phyloP scores from a whole-genome alignment of 257 asterid species.

The Cynanchum wilfordii region DNA sequence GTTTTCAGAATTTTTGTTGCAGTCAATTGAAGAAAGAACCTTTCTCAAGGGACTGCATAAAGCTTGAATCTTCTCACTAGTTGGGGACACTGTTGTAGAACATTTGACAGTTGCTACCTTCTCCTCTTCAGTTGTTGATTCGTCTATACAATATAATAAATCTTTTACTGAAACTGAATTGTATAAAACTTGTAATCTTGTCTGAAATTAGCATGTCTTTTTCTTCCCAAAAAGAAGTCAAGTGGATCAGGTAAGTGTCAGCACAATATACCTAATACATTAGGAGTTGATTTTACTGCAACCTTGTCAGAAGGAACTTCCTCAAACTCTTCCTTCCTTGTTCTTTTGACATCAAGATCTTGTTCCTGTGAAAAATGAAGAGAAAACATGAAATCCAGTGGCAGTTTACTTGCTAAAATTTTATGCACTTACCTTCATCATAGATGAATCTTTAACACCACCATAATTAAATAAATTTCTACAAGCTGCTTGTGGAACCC shows the following conservation, averaged over 20 bases:
- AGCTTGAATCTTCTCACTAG: slow-evolving; percentile 23
- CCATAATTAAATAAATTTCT: slow-evolving; percentile 43
- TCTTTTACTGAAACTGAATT: not conserved
- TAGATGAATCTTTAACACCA: slow-evolving; percentile 16
- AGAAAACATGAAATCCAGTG: not conserved
- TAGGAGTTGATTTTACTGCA: slow-evolving; percentile 19
- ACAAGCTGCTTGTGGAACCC: slow-evolving; percentile 41
- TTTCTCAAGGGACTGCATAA: slow-evolving; percentile 34
- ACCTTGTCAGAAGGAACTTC: slow-evolving; percentile 22
- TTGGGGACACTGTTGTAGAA: slow-evolving; percentile 20
- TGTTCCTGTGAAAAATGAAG: slow-evolving; percentile 34
- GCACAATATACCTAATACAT: slow-evolving; percentile 23
- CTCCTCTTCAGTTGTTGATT: slow-evolving; percentile 21
- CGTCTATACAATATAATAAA: slow-evolving; percentile 26
- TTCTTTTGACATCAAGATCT: slow-evolving; percentile 28
- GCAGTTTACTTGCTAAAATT: not conserved
- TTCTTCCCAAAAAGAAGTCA: not conserved
- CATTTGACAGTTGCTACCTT: slow-evolving; percentile 11
- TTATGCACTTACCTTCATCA: slow-evolving; percentile 29
- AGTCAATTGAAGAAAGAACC: slow-evolving; percentile 57
- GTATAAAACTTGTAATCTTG: not conserved
- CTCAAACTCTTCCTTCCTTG: slow-evolving; percentile 24
- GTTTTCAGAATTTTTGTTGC: slow-evolving; percentile 27
- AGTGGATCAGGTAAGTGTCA: not conserved
- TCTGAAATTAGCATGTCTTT: not conserved